Conservation (phyloP, 139 green algal genomes). For the Chlamydomonas schloesseri region DNA sequence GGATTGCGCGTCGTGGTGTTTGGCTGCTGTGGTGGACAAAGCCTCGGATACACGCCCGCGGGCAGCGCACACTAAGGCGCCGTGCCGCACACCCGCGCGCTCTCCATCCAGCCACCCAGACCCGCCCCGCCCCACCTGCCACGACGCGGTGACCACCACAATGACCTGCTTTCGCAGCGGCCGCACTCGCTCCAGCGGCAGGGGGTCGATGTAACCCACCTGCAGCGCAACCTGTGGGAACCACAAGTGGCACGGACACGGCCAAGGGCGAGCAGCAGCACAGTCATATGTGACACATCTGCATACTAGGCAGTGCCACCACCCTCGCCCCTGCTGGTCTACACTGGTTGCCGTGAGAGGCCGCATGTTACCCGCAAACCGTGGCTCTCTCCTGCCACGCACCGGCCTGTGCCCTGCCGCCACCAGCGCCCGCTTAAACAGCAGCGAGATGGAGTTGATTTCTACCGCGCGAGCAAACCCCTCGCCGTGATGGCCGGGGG, state of each 20-base stretch:
- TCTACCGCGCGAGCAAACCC: constrained; percentile 83
- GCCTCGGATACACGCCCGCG: too few species aligned
- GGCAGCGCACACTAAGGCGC: too few species aligned
- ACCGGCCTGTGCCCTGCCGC: constrained; percentile 49
- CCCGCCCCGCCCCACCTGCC: constrained; percentile 65
- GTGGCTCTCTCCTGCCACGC: not conserved
- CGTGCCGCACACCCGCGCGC: too few species aligned
- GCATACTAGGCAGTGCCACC: not conserved
- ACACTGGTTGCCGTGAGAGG: too few species aligned
- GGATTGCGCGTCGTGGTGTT: too few species aligned
- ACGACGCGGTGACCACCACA: constrained; percentile 88
- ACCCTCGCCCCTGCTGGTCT: too few species aligned
- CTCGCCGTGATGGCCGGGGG: constrained; percentile 66
- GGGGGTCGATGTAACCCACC: constrained; percentile 84
- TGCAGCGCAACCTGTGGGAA: constrained; percentile 74
- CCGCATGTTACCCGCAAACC: too few species aligned
- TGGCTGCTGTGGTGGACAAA: too few species aligned
- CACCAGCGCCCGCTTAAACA: constrained; percentile 63
- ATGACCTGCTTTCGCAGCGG: constrained; percentile 87
- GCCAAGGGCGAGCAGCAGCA: too few species aligned
- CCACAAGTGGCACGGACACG: too few species aligned
- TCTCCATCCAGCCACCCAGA: too few species aligned
- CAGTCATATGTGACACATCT: too few species aligned
- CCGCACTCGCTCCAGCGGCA: constrained; percentile 64
- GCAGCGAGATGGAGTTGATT: constrained; percentile 70